These are phyloP conservation scores for Emydomyces testavorans DNA, from an alignment of 2,329 filamentous ascomycete species.

Conservation along the genomic window DNA sequence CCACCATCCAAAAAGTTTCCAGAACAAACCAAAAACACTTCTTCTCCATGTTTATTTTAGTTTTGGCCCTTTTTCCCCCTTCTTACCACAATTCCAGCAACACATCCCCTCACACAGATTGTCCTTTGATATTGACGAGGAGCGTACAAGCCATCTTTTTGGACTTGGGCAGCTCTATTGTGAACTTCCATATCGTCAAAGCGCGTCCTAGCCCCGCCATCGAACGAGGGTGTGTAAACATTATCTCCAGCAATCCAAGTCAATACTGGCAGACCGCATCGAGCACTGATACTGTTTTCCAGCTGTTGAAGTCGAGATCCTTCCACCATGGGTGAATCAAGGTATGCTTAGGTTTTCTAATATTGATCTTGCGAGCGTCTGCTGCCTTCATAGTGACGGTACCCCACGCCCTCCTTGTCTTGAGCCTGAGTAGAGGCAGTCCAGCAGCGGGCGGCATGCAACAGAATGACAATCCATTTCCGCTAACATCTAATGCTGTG, in stretches of 20 bases:
- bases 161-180: neutral
- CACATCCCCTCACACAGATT: neutral
- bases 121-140: neutral
- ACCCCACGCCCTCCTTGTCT: constrained; percentile 7
- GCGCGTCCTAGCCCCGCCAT: constrained; percentile 4
- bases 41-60: neutral
- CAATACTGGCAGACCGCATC: neutral
- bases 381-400: neutral
- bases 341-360: constrained; percentile 38
- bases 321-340: constrained; percentile 53
- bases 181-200: neutral
- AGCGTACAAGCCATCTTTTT: neutral
- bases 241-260: neutral
- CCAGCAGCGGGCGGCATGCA: neutral
- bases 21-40: constrained; percentile 3
- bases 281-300: neutral
- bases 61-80: neutral
- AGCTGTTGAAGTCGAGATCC: constrained; percentile 12
- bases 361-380: neutral
- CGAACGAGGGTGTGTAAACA: neutral
- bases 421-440: constrained; percentile 16
- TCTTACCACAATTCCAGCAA: neutral
- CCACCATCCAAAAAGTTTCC: constrained; percentile 5
- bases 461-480: neutral
- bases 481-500: neutral